Conservation (phyloP, 2,329 filamentous ascomycete genomes). For the Botrytis galanthina region DNA sequence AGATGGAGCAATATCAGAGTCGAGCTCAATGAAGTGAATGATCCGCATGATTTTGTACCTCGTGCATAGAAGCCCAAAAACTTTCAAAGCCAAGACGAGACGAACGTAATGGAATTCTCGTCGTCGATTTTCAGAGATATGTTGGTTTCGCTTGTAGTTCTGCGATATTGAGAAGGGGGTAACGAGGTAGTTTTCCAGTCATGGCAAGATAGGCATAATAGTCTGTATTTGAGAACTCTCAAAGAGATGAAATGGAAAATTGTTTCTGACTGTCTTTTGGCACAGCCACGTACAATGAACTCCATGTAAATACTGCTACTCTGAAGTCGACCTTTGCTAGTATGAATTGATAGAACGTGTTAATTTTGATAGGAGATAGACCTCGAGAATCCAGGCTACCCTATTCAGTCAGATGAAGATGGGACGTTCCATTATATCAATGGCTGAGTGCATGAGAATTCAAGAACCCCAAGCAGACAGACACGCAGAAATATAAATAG, state of each 20-base stretch:
- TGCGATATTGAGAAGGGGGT: conserved; percentile 46
- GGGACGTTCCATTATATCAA: not conserved
- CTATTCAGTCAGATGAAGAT: not conserved
- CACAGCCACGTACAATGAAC: not conserved
- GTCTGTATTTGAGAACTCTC: not conserved
- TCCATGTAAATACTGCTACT: not conserved
- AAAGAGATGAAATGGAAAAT: too few relatives aligned
- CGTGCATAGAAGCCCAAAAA: conserved; percentile 45
- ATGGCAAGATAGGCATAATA: not conserved
- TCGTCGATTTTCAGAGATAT: conserved; percentile 45
- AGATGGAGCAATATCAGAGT: conserved; percentile 41
- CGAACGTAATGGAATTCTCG: conserved; percentile 42
- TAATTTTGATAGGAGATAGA: not conserved
- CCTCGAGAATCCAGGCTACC: not conserved
- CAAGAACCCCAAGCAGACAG: not conserved
- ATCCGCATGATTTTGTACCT: conserved; percentile 39
- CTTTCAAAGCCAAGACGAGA: conserved; percentile 45
- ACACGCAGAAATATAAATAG: not conserved
- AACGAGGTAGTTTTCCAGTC: conserved; percentile 22
- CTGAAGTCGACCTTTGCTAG: too few relatives aligned
- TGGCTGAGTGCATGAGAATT: not conserved
- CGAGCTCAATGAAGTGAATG: conserved; percentile 46
- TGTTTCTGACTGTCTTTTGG: not conserved
- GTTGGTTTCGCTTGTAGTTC: conserved; percentile 46
- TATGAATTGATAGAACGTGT: not conserved